Conservation (phyloP, 106 monocot genomes). For the Dendrobium huoshanense region DNA sequence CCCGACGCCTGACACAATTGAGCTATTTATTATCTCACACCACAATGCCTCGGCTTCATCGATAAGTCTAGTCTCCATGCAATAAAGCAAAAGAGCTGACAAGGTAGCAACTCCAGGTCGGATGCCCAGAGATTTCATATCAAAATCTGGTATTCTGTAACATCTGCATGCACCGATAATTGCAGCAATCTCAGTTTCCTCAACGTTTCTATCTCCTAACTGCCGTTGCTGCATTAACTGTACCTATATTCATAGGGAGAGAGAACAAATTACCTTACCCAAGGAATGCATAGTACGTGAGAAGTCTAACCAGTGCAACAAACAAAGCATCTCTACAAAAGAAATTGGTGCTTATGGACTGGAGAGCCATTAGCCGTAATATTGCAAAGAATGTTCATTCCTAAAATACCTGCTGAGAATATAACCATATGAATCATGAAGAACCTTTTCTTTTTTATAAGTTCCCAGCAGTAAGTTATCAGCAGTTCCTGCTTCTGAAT, state of each 20-base stretch:
- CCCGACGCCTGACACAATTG: slow-evolving; percentile 30
- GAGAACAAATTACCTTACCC: background rate
- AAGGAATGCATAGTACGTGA: background rate
- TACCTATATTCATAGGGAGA: background rate
- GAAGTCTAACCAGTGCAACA: too few relatives aligned
- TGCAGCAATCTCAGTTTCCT: slow-evolving; percentile 7
- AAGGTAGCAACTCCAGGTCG: background rate
- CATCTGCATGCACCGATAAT: background rate
- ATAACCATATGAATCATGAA: background rate
- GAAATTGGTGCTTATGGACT: too few relatives aligned
- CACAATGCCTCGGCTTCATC: slow-evolving; percentile 50
- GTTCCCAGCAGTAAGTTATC: background rate
- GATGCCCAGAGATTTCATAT: slow-evolving; percentile 13
- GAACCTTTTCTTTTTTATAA: background rate
- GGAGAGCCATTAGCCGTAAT: background rate
- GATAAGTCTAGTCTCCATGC: slow-evolving; percentile 37
- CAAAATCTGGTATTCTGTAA: slow-evolving; percentile 7
- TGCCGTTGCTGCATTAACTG: background rate
- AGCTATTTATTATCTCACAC: slow-evolving; percentile 68
- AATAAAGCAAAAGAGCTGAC: slow-evolving; percentile 40
- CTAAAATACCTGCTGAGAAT: background rate
- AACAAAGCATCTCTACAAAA: too few relatives aligned
- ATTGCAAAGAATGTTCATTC: background rate
- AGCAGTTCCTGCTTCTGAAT: too few relatives aligned
- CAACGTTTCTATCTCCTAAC: slow-evolving; percentile 1